These are phyloP conservation scores for Petasospora fabianii DNA, from an alignment of 1,139 yeast species.

Conservation along the genomic window DNA sequence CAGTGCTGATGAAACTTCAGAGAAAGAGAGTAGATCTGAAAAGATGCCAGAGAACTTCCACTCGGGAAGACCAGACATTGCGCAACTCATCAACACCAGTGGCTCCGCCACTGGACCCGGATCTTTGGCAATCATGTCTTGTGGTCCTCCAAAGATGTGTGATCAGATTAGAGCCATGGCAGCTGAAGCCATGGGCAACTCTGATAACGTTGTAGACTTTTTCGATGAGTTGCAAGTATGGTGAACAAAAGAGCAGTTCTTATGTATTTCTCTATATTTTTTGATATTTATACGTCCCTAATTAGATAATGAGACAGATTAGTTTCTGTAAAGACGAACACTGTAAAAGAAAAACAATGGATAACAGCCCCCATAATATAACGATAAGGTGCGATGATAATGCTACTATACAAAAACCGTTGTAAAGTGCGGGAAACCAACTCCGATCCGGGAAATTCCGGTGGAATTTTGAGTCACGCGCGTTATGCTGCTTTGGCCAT, in stretches of 20 bases:
- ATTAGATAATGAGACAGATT: too few relatives aligned
- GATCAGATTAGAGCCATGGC: constrained; percentile 41
- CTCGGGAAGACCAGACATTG: constrained; percentile 38
- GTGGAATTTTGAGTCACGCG: too few relatives aligned
- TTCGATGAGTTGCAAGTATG: constrained; percentile 21
- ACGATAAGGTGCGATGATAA: too few relatives aligned
- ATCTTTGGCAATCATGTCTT: constrained; percentile 22
- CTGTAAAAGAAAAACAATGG: too few relatives aligned
- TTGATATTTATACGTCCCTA: too few relatives aligned
- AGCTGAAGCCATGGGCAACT: constrained; percentile 30
- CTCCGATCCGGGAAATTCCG: background rate
- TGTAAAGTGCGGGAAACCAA: background rate
- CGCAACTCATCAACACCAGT: constrained; percentile 27
- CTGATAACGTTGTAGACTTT: constrained; percentile 25
- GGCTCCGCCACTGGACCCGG: background rate
- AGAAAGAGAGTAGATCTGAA: background rate
- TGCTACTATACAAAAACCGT: too few relatives aligned
- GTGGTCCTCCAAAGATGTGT: constrained; percentile 52
- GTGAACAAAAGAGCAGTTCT: too few relatives aligned
- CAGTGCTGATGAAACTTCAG: background rate
- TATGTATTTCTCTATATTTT: too few relatives aligned
- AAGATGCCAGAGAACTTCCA: constrained; percentile 7
- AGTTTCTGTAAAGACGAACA: too few relatives aligned
- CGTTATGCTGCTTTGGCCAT: too few relatives aligned
- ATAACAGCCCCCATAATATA: too few relatives aligned